Conservation (phyloP, 1,284 basidiomycete species). For the Ustilago trichophora region DNA sequence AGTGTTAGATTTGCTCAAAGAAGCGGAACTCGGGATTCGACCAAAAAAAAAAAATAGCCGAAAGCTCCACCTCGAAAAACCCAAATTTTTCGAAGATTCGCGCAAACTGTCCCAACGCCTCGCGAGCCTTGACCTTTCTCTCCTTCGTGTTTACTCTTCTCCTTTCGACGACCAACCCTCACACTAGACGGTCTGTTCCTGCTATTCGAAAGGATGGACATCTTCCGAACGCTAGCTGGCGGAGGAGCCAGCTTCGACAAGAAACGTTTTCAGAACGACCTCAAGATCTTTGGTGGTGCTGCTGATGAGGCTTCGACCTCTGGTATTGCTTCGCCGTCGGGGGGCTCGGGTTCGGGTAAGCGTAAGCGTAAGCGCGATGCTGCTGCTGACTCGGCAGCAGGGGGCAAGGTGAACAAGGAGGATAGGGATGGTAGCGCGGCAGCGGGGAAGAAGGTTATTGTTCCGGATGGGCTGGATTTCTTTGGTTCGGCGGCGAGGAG, state of each 20-base stretch:
- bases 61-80: slow-evolving; percentile 18
- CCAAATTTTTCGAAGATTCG: slow-evolving; percentile 42
- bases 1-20: too few relatives aligned
- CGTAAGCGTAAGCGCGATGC: slow-evolving; percentile 19
- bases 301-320: slow-evolving; percentile 10
- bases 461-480: slow-evolving; percentile 57
- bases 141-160: too few relatives aligned
- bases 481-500: slow-evolving; percentile 54
- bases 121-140: too few relatives aligned
- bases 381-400: background rate
- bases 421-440: too few relatives aligned
- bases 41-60: too few relatives aligned
- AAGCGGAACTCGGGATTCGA: slow-evolving; percentile 37
- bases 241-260: slow-evolving; percentile 75
- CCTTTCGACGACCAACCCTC: too few relatives aligned
- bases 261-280: slow-evolving; percentile 76
- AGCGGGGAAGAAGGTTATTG: slow-evolving; percentile 38
- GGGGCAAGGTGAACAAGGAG: too few relatives aligned
- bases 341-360: too few relatives aligned
- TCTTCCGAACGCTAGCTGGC: slow-evolving; percentile 60
- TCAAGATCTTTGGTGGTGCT: slow-evolving; percentile 75
- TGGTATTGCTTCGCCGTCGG: too few relatives aligned
- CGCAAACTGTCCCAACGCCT: too few relatives aligned
- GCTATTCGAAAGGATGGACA: slow-evolving; percentile 59
- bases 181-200: too few relatives aligned